Base-by-base conservation (phyloP, 495 filamentous ascomycete genomes). In the Daldinia childiae region DNA sequence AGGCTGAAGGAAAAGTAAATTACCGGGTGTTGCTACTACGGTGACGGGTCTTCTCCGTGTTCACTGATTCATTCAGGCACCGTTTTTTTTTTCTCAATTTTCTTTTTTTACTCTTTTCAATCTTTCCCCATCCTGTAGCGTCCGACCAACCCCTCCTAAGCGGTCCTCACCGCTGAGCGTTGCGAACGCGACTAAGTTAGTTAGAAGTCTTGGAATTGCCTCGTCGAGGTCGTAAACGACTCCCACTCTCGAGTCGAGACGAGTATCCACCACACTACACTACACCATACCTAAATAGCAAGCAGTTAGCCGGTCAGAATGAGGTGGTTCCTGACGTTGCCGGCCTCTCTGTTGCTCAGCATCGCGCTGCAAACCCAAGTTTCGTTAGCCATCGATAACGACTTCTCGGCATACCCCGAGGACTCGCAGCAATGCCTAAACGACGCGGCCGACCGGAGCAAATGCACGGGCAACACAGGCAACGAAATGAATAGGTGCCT, bases 341-440 rank as follows among this genome's bases (percentile, higher is more conserved):
- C 70, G 15, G 12, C 68, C 15, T 68, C 73, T 51, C 67, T 77
- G 17, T 68, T 77, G n/a, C 45, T 80, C 38, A 61, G 71, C 64
- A 71, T 84, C 41, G 38, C 81, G 36, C 61, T 82, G 19, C 73
- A 71, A 36, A 70, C 78, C 6, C 48, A 68, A n/a, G 39, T 68
- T 9, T 63, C 58, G 41, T 70, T 50, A 30, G 73, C 66, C n/a
- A 26, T 74, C 48, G 17, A 73, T 4, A 76, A 79, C 71, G 77
- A 84, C 72, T 85, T 84, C 73, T 71, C 71, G 26, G 66, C 81
- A 43, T 85, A 84, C 68, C 83, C 83, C 1, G 9, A 68, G 52
- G 64, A 57, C 39, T 76, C 83, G 2, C 82, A 81, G 39, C 34
- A 71, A 43, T 85, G 83, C 52, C 65, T 84, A 21, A 74, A 71